A percentile compares a stretch with the other conserved stretches of the same genome.
Evolutionary conservation across 1,284 basidiomycete genomes (phyloP).

Genomic region (Ceratobasidium papillatum): DNA sequence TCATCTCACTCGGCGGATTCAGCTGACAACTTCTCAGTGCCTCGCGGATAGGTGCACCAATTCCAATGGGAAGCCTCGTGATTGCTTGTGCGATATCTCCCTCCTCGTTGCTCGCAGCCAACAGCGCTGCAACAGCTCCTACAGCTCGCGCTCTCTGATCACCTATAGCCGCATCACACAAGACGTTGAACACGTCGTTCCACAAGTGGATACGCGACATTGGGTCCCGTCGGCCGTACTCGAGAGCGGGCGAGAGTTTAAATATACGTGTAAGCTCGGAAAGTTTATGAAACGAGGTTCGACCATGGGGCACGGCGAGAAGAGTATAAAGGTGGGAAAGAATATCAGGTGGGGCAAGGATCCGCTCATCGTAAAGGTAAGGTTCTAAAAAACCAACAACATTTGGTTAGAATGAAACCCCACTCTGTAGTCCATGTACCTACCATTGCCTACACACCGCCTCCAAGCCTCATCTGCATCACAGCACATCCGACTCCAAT

Average conservation of each 20-base stretch:
- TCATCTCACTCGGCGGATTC: slow-evolving; percentile 77
- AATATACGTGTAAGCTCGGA: slow-evolving; percentile 43
- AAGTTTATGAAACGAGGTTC: slow-evolving; percentile 45
- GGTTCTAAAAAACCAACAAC: slow-evolving; percentile 27
- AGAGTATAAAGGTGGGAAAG: slow-evolving; percentile 50
- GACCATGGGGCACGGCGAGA: slow-evolving; percentile 40
- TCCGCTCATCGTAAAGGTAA: slow-evolving; percentile 48
- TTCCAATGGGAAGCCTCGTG: slow-evolving; percentile 66
- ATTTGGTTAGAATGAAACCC: not conserved
- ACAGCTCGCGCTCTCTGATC: slow-evolving; percentile 35
- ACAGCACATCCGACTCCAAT: slow-evolving; percentile 82
- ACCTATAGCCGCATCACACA: slow-evolving; percentile 31
- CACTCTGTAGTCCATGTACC: not conserved
- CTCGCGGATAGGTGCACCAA: slow-evolving; percentile 84
- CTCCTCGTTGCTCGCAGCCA: slow-evolving; percentile 45
- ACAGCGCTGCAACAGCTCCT: slow-evolving; percentile 38
- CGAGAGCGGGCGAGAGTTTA: slow-evolving; percentile 39
- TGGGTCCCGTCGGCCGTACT: slow-evolving; percentile 36
- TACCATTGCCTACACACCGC: slow-evolving; percentile 49
- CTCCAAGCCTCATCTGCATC: slow-evolving; percentile 66
- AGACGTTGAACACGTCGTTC: slow-evolving; percentile 36
- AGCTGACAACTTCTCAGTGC: slow-evolving; percentile 82
- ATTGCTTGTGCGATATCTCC: slow-evolving; percentile 63
- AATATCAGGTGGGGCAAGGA: slow-evolving; percentile 54
- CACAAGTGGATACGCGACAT: slow-evolving; percentile 30